Evolutionary conservation across 768 basidiomycete genomes (phyloP), one percentile per base, ranked within the genome.

Genomic region (Tephrocybe rancida): DNA sequence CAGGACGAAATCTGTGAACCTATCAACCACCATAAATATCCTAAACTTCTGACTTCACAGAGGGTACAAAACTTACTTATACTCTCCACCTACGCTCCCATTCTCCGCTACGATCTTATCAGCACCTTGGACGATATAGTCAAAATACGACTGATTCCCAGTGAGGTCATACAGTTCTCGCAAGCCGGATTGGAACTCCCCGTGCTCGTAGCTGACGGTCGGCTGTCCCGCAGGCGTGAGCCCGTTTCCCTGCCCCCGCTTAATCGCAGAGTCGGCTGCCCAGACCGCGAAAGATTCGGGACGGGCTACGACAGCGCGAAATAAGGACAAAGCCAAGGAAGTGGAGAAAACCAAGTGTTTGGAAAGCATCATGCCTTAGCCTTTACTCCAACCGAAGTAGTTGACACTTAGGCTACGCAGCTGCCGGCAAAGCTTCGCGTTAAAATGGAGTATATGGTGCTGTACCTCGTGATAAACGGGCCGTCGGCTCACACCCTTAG

Each of bases 241-340:
- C 4, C 77, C 76, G 60, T 78, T 75, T 2, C 78, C 78, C 61
- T 80, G 78, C 1, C 66, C 65, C 6, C 77, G 69, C 24, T 67
- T 58, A 51, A 80, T 79, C 1, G 68, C 74, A 1, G 77, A 79
- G 50, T 78, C 74, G 5, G 76, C 77, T 7, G 76, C 76, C 76
- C 77, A 80, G 5, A 70, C 64, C 5, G 76, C 75, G 44, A 78
- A 74, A 13, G 77, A 78, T 2, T 52, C 24, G 16, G 71, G 73
- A 1, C 68, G 64, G 18, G 73, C 73, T 11, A 26, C 24, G 19
- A 46, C 49, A 18, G n/a, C n/a, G n/a, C 5, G 43, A 19, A 19
- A 22, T 4, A 8, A 7, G 29, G 27, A 21, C n/a, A 21, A 19
- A 19, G 46, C 34, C 22, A 52, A 53, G 46, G 41, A 50, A 52